Percentiles rank a stretch among this genome's conserved stretches.
Evolutionary conservation across 106 monocot species (phyloP).

Genomic region (Dendrobium chrysotoxum): DNA sequence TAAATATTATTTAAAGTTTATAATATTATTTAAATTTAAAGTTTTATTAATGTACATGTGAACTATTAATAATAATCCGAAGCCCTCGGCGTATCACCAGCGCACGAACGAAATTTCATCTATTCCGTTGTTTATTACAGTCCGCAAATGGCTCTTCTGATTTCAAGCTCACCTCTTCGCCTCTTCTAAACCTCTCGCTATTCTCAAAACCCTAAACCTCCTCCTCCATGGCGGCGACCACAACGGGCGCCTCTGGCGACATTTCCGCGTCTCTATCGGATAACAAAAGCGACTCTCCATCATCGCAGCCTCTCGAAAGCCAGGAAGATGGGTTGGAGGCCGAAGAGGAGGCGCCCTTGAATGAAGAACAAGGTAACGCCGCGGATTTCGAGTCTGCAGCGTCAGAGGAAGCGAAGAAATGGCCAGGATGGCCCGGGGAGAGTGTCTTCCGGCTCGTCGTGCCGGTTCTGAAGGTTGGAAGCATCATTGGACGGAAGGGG

Average conservation of each 20-base stretch:
- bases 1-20: no score
- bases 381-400: background rate
- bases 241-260: slow-evolving; percentile 1
- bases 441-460: slow-evolving; percentile 69
- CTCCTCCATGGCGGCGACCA: slow-evolving; percentile 1
- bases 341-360: background rate
- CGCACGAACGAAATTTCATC: no score
- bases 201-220: slow-evolving; percentile 2
- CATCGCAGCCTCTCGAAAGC: background rate
- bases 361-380: background rate
- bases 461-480: slow-evolving; percentile 69
- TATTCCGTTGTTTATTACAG: no score
- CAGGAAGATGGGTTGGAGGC: background rate
- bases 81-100: no score
- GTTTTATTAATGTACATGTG: no score
- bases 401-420: slow-evolving; percentile 37
- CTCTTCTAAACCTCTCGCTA: background rate
- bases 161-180: no score
- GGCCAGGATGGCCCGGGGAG: slow-evolving; percentile 93
- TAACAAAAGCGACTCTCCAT: background rate
- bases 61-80: no score
- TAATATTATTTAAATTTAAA: no score
- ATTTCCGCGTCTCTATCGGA: background rate
- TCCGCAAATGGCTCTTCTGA: no score
- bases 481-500: slow-evolving; percentile 84